Conservation (phyloP, 192 early-diverging fungal species). For the Spinellus fusiger region DNA sequence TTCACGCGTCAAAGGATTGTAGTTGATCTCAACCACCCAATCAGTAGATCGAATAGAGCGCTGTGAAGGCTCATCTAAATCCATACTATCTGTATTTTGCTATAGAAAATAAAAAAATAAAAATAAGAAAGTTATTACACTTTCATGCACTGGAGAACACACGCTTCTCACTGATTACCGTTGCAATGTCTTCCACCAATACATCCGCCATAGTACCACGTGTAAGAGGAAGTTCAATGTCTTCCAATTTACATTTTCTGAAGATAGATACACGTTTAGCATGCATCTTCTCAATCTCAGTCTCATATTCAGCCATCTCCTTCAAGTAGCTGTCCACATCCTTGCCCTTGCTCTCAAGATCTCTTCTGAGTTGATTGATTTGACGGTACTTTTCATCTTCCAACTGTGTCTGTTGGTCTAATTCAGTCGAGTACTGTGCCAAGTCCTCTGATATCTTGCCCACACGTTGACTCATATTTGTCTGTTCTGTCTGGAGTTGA, state of each 20-base stretch:
- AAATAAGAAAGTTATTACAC: too few species aligned
- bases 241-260: slow-evolving; percentile 88
- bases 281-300: slow-evolving; percentile 71
- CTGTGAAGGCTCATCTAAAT: slow-evolving; percentile 35
- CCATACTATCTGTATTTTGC: slow-evolving; percentile 39
- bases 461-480: slow-evolving; percentile 37
- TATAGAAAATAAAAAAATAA: slow-evolving; percentile 11
- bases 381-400: slow-evolving; percentile 52
- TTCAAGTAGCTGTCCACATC: slow-evolving; percentile 62
- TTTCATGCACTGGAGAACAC: neutral
- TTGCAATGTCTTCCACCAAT: slow-evolving; percentile 54
- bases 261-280: slow-evolving; percentile 78
- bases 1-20: slow-evolving; percentile 42
- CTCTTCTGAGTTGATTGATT: slow-evolving; percentile 52
- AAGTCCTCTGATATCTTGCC: slow-evolving; percentile 45
- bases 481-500: slow-evolving; percentile 27
- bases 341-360: slow-evolving; percentile 50
- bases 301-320: slow-evolving; percentile 55
- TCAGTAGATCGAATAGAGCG: slow-evolving; percentile 31
- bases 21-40: slow-evolving; percentile 58
- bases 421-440: slow-evolving; percentile 30
- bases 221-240: slow-evolving; percentile 80
- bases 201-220: slow-evolving; percentile 72
- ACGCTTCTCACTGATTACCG: slow-evolving; percentile 32
- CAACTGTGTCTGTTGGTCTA: slow-evolving; percentile 40